Percentiles rank a stretch among this genome's conserved stretches.
Evolutionary conservation across 2,329 filamentous ascomycete genomes (phyloP).

Genomic region (Ophiocordyceps camponoti-floridani): DNA sequence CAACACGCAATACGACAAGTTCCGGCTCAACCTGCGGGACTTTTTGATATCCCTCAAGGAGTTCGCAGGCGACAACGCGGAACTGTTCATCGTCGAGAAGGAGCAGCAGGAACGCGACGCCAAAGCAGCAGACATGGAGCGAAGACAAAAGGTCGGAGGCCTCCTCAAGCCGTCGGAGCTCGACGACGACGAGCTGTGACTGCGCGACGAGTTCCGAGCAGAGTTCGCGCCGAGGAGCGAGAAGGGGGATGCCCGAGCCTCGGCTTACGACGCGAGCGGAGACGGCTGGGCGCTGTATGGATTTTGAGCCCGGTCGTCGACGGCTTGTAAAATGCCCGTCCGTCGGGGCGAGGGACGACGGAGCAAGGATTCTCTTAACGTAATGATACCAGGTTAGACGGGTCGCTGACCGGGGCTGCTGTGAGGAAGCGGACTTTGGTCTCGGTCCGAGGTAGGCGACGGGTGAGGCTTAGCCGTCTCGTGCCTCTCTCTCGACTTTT

Average conservation of each 20-base stretch:
- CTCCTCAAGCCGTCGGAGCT: slow-evolving; percentile 95
- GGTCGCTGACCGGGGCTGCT: neutral
- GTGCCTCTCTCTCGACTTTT: no score
- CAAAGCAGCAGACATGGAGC: slow-evolving; percentile 75
- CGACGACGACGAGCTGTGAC: slow-evolving; percentile 83
- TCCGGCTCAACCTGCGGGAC: slow-evolving; percentile 89
- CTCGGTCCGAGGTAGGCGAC: no score
- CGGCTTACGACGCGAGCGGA: slow-evolving; percentile 9
- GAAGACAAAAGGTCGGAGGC: slow-evolving; percentile 86
- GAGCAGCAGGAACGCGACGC: slow-evolving; percentile 79
- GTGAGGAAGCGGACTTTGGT: neutral
- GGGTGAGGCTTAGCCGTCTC: no score
- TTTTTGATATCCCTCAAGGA: slow-evolving; percentile 96
- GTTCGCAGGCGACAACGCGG: slow-evolving; percentile 87
- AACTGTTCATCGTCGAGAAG: slow-evolving; percentile 85
- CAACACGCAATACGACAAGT: slow-evolving; percentile 80
- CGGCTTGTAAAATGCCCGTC: neutral
- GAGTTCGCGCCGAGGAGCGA: slow-evolving; percentile 32
- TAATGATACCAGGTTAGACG: slow-evolving; percentile 10
- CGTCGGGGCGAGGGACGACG: neutral
- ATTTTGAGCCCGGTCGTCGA: slow-evolving; percentile 18
- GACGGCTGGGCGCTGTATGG: slow-evolving; percentile 53
- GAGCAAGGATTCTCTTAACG: slow-evolving; percentile 3
- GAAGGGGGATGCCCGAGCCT: slow-evolving; percentile 4
- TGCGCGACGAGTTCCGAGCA: slow-evolving; percentile 46